phyloP scores from a whole-genome alignment of 139 green algal genomes.

The Gonium pectorale region DNA sequence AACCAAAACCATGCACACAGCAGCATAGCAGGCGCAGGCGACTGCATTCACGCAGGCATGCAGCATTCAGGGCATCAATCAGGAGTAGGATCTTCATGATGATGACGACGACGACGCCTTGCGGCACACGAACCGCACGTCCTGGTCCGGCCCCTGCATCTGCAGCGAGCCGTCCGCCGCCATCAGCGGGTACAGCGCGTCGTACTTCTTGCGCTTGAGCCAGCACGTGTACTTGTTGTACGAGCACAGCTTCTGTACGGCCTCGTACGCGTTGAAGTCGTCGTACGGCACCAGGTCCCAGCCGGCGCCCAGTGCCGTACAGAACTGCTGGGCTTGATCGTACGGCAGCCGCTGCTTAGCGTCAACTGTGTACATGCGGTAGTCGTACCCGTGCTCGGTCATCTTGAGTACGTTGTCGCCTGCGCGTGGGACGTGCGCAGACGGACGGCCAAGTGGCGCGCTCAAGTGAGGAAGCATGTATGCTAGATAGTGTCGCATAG shows the following conservation, averaged over 20 bases:
- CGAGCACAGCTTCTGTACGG: neutral
- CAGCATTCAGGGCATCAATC: neutral
- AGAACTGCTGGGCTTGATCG: neutral
- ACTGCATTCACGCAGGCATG: neutral
- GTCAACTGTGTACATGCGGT: neutral
- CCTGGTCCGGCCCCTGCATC: neutral
- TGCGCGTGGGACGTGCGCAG: neutral
- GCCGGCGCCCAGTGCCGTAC: neutral
- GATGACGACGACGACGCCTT: neutral
- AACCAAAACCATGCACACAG: too few species aligned
- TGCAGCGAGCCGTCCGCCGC: neutral
- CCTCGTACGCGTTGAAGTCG: neutral
- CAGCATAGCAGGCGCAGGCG: too few species aligned
- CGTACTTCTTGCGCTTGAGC: neutral
- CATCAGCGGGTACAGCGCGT: neutral
- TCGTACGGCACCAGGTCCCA: constrained; percentile 7
- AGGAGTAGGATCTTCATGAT: neutral
- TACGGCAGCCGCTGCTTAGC: neutral
- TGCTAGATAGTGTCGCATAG: too few species aligned
- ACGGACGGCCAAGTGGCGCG: too few species aligned
- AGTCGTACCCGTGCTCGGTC: neutral
- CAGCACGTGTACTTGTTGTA: constrained; percentile 3
- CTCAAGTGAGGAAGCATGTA: too few species aligned
- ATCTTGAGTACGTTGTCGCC: neutral
- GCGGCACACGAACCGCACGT: constrained; percentile 1